Conservation (phyloP, 106 monocot species). For the Vanilla planifolia region DNA sequence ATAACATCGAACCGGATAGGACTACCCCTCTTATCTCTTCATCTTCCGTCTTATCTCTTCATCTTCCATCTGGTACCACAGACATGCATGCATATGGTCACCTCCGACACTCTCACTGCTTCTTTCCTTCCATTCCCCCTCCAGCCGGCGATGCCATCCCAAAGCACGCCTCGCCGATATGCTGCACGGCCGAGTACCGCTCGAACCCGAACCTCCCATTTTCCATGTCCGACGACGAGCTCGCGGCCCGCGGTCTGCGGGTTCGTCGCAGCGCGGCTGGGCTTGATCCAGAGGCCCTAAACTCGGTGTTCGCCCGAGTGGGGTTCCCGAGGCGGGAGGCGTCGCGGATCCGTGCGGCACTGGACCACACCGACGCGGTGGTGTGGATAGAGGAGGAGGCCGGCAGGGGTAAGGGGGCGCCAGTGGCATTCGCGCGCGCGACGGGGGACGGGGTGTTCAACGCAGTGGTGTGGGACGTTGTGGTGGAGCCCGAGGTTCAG, state of each 20-base stretch:
- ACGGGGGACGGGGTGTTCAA: conserved; percentile 90
- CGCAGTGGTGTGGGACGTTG: conserved; percentile 98
- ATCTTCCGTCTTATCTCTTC: neutral
- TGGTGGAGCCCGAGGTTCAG: conserved; percentile 85
- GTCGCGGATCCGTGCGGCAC: conserved; percentile 42
- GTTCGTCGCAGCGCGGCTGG: conserved; percentile 43
- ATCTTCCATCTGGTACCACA: neutral
- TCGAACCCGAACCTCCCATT: conserved; percentile 3
- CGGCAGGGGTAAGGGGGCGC: neutral
- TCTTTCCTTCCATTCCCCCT: neutral
- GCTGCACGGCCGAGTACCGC: neutral
- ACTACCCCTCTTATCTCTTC: neutral
- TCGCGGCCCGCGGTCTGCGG: conserved; percentile 62
- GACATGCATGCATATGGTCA: neutral
- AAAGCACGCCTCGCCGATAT: neutral
- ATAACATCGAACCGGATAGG: no score
- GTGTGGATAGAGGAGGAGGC: conserved; percentile 49
- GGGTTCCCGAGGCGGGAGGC: conserved; percentile 93
- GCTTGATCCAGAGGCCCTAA: conserved; percentile 59
- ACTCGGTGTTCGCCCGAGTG: conserved; percentile 75
- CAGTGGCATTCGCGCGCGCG: conserved; percentile 69
- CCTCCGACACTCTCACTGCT: neutral
- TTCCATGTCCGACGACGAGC: conserved; percentile 63
- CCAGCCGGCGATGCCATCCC: neutral
- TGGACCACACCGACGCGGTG: conserved; percentile 54